Conservation (phyloP, 306 rosid species). For the Glycyrrhiza uralensis region DNA sequence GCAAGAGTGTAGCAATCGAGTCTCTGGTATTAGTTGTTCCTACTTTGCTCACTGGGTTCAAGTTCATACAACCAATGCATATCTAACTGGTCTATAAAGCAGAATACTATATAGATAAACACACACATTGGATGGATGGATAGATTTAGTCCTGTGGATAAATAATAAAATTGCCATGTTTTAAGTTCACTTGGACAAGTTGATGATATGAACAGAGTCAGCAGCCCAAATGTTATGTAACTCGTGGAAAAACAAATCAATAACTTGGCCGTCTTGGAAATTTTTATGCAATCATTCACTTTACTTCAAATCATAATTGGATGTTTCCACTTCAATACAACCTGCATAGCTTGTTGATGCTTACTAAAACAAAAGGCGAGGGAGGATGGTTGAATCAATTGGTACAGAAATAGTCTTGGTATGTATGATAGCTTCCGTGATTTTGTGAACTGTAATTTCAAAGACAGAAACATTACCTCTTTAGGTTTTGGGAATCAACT, state of each 20-base stretch:
- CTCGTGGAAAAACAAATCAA: neutral
- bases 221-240: neutral
- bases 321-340: neutral
- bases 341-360: neutral
- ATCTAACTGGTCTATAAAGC: neutral
- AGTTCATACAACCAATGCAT: neutral
- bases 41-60: neutral
- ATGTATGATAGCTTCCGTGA: neutral
- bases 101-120: neutral
- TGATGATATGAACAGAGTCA: conserved; percentile 10
- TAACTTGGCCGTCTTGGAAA: neutral
- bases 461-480: neutral
- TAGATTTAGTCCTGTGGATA: conserved; percentile 10
- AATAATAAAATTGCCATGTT: conserved; percentile 2
- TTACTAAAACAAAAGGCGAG: neutral
- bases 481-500: conserved; percentile 10
- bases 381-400: neutral
- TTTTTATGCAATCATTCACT: neutral
- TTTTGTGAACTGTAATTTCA: neutral
- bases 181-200: conserved; percentile 3
- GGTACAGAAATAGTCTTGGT: neutral
- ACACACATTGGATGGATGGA: neutral
- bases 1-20: conserved; percentile 93
- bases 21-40: conserved; percentile 52
- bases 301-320: neutral